Conservation (phyloP, 768 basidiomycete species). For the Lactarius psammicola region DNA sequence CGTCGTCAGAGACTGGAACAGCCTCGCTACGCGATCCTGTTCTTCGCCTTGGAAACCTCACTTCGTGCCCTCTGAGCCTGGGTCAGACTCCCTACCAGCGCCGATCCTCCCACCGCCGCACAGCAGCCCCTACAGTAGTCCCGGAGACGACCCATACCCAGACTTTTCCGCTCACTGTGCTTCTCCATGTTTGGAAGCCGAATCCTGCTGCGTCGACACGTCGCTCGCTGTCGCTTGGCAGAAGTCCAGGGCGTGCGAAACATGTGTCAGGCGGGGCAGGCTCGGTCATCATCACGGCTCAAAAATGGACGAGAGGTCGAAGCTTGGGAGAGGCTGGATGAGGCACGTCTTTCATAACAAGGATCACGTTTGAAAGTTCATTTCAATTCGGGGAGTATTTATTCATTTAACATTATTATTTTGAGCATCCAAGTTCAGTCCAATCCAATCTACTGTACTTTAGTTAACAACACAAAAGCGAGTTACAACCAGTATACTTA, state of each 20-base stretch:
- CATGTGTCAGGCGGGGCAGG: neutral
- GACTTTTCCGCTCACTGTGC: neutral
- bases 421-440: neutral
- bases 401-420: conserved; percentile 2
- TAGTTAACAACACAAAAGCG: neutral
- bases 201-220: neutral
- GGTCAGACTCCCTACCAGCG: neutral
- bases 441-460: neutral
- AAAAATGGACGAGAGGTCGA: neutral
- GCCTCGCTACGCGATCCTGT: neutral
- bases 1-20: conserved; percentile 8
- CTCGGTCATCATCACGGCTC: neutral
- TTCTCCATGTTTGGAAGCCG: neutral
- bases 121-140: neutral
- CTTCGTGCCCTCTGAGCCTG: neutral
- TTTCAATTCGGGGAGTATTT: neutral
- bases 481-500: neutral
- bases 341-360: neutral
- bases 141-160: neutral
- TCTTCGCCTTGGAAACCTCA: conserved; percentile 2
- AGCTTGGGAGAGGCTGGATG: neutral
- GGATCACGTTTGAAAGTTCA: neutral
- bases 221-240: neutral
- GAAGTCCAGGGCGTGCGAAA: neutral
- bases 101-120: neutral